Conservation (phyloP, 2,329 filamentous ascomycete species). For the Stachybotrys echinatus region DNA sequence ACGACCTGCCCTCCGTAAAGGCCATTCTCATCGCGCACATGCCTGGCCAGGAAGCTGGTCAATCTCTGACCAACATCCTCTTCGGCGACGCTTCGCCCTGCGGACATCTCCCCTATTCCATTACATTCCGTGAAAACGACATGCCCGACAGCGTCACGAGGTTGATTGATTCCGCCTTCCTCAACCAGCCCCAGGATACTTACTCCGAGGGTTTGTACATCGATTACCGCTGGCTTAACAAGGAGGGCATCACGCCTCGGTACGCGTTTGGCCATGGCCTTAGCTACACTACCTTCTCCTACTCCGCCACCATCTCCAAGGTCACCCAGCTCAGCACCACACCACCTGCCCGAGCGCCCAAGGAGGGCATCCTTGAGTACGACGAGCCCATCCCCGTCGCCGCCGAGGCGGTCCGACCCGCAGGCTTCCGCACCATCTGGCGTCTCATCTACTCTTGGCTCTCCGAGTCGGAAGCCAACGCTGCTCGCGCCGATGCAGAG, state of each 20-base stretch:
- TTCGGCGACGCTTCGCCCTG: slow-evolving; percentile 71
- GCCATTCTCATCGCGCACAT: slow-evolving; percentile 79
- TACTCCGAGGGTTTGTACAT: slow-evolving; percentile 81
- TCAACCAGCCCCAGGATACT: slow-evolving; percentile 72
- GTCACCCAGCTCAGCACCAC: slow-evolving; percentile 35
- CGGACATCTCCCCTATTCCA: slow-evolving; percentile 83
- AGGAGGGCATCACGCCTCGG: slow-evolving; percentile 64
- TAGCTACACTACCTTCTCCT: slow-evolving; percentile 70
- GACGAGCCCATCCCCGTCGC: slow-evolving; percentile 46
- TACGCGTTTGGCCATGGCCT: slow-evolving; percentile 86
- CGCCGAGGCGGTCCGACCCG: slow-evolving; percentile 52
- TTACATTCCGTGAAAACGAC: slow-evolving; percentile 63
- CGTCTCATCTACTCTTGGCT: slow-evolving; percentile 71
- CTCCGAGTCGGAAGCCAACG: slow-evolving; percentile 29
- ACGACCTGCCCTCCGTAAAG: slow-evolving; percentile 71
- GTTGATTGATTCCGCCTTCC: slow-evolving; percentile 39
- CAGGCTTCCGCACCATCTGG: slow-evolving; percentile 51
- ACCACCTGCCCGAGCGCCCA: slow-evolving; percentile 26
- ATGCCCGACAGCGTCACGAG: slow-evolving; percentile 57
- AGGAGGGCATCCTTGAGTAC: slow-evolving; percentile 39
- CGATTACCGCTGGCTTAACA: slow-evolving; percentile 88
- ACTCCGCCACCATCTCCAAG: slow-evolving; percentile 43
- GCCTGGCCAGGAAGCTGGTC: slow-evolving; percentile 81
- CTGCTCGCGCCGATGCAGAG: slow-evolving; percentile 29
- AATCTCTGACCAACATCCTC: slow-evolving; percentile 72